phyloP scores from a whole-genome alignment of 2,329 filamentous ascomycete species.

The Aureobasidium uvarum region DNA sequence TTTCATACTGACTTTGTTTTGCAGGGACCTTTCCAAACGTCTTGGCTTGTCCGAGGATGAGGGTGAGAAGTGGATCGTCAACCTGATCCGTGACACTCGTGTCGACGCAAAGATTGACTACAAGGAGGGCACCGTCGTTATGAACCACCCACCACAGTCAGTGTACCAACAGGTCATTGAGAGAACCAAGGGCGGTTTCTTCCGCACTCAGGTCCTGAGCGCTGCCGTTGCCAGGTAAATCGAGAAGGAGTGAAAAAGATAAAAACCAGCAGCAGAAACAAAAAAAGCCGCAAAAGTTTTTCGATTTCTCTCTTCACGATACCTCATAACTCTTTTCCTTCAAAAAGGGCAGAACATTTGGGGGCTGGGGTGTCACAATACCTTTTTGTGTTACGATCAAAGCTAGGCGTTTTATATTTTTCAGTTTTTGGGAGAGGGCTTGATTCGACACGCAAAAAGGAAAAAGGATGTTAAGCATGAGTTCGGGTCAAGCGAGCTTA shows the following conservation, averaged over 20 bases:
- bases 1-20: slow-evolving; percentile 21
- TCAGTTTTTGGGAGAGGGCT: background rate
- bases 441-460: background rate
- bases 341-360: background rate
- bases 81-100: slow-evolving; percentile 94
- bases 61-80: slow-evolving; percentile 99
- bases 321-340: slow-evolving; percentile 1
- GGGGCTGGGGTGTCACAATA: background rate
- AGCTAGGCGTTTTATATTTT: slow-evolving; percentile 24
- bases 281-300: slow-evolving; percentile 25
- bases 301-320: slow-evolving; percentile 1
- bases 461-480: background rate
- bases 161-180: slow-evolving; percentile 99
- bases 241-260: background rate
- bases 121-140: slow-evolving; percentile 96
- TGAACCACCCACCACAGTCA: slow-evolving; percentile 98
- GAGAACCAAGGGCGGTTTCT: slow-evolving; percentile 98
- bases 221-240: slow-evolving; percentile 51
- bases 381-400: slow-evolving; percentile 21
- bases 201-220: slow-evolving; percentile 91
- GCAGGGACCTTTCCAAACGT: slow-evolving; percentile 79
- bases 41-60: slow-evolving; percentile 90
- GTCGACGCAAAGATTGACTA: slow-evolving; percentile 99
- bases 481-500: background rate
- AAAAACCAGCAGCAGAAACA: slow-evolving; percentile 19